Evolutionary conservation across 2,329 filamentous ascomycete species (phyloP).

Genomic region (Alternaria gansuensis): DNA sequence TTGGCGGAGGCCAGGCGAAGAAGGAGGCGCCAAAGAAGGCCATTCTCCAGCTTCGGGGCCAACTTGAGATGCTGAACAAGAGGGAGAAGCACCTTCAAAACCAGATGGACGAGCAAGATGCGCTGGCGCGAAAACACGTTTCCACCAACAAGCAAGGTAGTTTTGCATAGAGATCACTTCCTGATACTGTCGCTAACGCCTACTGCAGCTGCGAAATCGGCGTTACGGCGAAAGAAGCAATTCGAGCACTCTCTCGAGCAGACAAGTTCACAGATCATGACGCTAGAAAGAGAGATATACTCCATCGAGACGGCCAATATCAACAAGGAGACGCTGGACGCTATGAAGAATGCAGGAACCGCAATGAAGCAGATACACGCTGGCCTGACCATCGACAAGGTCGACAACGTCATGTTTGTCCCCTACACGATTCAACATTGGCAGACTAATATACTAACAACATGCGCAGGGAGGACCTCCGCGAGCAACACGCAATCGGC

Average conservation of each 20-base stretch:
- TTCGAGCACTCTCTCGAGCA: conserved; percentile 93
- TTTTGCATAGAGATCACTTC: conserved; percentile 53
- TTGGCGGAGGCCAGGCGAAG: conserved; percentile 83
- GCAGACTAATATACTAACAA: conserved; percentile 11
- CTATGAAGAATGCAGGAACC: conserved; percentile 88
- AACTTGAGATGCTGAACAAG: conserved; percentile 98
- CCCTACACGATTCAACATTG: not conserved
- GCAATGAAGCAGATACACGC: conserved; percentile 95
- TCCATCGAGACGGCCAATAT: conserved; percentile 98
- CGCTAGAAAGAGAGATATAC: conserved; percentile 94
- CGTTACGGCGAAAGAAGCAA: conserved; percentile 91
- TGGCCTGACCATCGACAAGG: conserved; percentile 90
- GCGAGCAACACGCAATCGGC: conserved; percentile 91
- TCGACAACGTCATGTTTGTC: conserved; percentile 93
- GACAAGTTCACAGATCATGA: conserved; percentile 86
- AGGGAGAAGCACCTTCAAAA: conserved; percentile 88
- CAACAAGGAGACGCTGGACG: conserved; percentile 93
- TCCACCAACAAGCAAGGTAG: conserved; percentile 89
- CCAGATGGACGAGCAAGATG: conserved; percentile 93
- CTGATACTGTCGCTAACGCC: conserved; percentile 12
- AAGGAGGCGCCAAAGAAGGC: conserved; percentile 97
- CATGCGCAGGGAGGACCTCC: conserved; percentile 78
- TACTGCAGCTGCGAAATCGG: conserved; percentile 81
- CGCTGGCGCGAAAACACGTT: conserved; percentile 86
- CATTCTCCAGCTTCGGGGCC: conserved; percentile 84